A percentile compares a stretch with the other conserved stretches of the same genome.
Evolutionary conservation across 2,329 filamentous ascomycete genomes (phyloP).

Genomic region (Stagonosporopsis cucurbitacearum): DNA sequence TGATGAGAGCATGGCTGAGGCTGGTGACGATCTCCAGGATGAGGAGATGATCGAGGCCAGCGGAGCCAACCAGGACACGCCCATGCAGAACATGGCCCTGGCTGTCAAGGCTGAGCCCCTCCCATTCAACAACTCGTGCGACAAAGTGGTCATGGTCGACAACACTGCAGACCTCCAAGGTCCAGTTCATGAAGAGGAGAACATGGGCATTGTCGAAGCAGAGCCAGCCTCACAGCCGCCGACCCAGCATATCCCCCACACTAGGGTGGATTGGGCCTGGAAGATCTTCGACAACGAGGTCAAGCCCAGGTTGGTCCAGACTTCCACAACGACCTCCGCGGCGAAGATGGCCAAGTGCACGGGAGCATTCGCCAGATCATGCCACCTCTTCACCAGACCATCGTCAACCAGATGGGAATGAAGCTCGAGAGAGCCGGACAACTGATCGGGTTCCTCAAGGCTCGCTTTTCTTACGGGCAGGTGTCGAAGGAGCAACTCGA

Average conservation of each 20-base stretch:
- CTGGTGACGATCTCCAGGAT: not conserved
- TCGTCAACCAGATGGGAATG: not conserved
- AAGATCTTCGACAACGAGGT: not conserved
- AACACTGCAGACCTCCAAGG: not conserved
- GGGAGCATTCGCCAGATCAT: not conserved
- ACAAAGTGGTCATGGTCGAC: not conserved
- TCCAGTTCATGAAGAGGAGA: not conserved
- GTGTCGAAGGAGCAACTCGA: not conserved
- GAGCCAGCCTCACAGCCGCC: not conserved
- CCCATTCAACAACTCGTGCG: not conserved
- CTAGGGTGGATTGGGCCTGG: too few species aligned
- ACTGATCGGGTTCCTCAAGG: not conserved
- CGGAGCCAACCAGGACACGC: not conserved
- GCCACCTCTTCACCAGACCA: not conserved
- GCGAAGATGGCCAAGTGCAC: not conserved
- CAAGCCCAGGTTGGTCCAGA: not conserved
- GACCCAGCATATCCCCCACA: not conserved
- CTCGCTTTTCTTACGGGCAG: not conserved
- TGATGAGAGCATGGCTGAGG: not conserved
- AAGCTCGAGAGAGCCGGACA: not conserved
- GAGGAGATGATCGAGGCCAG: not conserved
- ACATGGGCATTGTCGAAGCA: not conserved
- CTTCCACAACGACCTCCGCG: not conserved
- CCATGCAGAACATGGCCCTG: not conserved
- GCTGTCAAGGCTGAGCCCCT: not conserved